Conservation (phyloP, 495 filamentous ascomycete species). For the Annulohypoxylon maeteangense region DNA sequence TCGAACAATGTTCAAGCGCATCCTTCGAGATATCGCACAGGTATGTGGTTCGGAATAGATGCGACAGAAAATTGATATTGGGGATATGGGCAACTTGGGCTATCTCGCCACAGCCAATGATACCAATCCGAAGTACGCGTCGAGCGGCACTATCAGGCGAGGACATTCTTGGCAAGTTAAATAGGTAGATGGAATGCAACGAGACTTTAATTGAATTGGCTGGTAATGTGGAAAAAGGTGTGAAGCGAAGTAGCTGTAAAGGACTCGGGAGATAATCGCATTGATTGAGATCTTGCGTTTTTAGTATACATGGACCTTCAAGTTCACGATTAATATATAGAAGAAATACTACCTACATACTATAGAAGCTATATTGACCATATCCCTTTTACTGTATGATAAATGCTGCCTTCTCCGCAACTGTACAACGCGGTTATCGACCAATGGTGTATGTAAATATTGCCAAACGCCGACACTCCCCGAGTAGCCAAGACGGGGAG, state of each 20-base stretch:
- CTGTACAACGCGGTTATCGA: background rate
- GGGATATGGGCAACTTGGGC: conserved; percentile 9
- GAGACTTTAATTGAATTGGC: background rate
- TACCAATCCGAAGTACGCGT: conserved; percentile 3
- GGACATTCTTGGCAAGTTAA: background rate
- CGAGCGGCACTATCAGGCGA: background rate
- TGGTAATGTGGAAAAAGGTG: no score
- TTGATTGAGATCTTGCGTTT: background rate
- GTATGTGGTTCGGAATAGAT: conserved; percentile 5
- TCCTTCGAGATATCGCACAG: conserved; percentile 8
- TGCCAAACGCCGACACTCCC: background rate
- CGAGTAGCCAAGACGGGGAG: background rate
- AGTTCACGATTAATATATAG: background rate
- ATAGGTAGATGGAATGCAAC: background rate
- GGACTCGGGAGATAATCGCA: background rate
- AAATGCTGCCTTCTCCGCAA: background rate
- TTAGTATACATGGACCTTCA: background rate
- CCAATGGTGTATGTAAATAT: background rate
- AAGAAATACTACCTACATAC: no score
- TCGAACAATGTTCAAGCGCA: background rate
- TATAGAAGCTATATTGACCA: background rate
- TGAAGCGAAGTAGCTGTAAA: background rate
- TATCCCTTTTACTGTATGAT: background rate
- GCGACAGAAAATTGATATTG: conserved; percentile 3
- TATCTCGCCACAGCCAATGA: conserved; percentile 9